Percentiles rank a stretch among this genome's conserved stretches.
Evolutionary conservation across 371 early-diverging fungal genomes (phyloP).

Genomic region (Paraphysoderma sedebokerense): DNA sequence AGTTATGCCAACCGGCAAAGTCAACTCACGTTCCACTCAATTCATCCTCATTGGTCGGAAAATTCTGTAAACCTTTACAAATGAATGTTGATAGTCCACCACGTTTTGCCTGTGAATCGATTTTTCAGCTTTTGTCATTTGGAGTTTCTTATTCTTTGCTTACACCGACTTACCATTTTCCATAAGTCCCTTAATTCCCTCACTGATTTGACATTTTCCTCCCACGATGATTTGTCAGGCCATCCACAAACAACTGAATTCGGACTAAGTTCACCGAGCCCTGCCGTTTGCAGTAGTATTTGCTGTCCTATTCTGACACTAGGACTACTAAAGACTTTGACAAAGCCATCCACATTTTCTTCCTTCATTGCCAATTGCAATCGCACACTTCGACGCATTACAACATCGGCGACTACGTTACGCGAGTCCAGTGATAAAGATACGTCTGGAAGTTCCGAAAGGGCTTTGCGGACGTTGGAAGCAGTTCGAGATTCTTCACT

Average conservation of each 20-base stretch:
- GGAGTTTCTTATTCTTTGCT: neutral
- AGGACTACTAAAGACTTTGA: neutral
- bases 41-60: neutral
- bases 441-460: no score
- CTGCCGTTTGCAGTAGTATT: neutral
- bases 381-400: neutral
- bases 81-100: neutral
- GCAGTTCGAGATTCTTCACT: no score
- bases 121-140: no score
- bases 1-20: no score
- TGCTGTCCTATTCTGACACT: neutral
- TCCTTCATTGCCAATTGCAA: neutral
- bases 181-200: neutral
- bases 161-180: neutral
- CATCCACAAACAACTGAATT: neutral
- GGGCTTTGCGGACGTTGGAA: no score
- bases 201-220: neutral
- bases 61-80: neutral
- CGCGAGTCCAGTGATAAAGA: no score
- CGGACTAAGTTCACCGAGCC: slow-evolving; percentile 2
- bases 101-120: no score
- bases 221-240: neutral
- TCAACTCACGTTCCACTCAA: neutral
- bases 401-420: no score
- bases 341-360: neutral